phyloP scores from a whole-genome alignment of 1,139 yeast species.

The Lodderomyces pseudojiufengensis region DNA sequence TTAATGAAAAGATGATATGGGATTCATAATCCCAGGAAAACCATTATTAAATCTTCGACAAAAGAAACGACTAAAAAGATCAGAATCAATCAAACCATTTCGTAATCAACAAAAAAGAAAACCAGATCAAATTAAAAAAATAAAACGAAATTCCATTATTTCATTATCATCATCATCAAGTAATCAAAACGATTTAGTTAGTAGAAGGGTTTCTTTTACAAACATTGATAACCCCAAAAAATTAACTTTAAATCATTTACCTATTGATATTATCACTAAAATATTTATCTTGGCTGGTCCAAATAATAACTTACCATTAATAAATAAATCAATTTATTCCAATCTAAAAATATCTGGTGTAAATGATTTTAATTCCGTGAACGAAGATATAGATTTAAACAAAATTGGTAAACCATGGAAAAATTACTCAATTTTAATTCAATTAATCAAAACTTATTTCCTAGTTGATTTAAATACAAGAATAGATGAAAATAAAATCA shows the following conservation, averaged over 20 bases:
- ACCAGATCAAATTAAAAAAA: not conserved
- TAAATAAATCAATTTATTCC: constrained; percentile 22
- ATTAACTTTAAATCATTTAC: constrained; percentile 17
- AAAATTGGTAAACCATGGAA: constrained; percentile 15
- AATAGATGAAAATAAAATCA: constrained; percentile 10
- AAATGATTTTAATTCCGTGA: not conserved
- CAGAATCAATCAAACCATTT: not conserved
- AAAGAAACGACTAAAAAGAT: constrained; percentile 7
- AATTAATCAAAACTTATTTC: constrained; percentile 18
- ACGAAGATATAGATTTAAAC: not conserved
- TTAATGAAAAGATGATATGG: no score
- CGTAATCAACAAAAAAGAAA: constrained; percentile 6
- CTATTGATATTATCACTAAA: constrained; percentile 28
- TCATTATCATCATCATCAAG: not conserved
- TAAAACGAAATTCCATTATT: not conserved
- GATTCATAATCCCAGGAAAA: constrained; percentile 30
- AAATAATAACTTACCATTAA: constrained; percentile 22
- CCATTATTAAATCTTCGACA: no score
- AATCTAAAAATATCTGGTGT: constrained; percentile 18
- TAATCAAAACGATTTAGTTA: not conserved
- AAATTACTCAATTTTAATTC: constrained; percentile 15
- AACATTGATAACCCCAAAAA: not conserved
- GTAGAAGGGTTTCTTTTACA: no score
- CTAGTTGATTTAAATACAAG: constrained; percentile 20
- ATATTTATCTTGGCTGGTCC: constrained; percentile 32